Evolutionary conservation across 768 basidiomycete species (phyloP).

Genomic region (Naganishia vaughanmartiniae): DNA sequence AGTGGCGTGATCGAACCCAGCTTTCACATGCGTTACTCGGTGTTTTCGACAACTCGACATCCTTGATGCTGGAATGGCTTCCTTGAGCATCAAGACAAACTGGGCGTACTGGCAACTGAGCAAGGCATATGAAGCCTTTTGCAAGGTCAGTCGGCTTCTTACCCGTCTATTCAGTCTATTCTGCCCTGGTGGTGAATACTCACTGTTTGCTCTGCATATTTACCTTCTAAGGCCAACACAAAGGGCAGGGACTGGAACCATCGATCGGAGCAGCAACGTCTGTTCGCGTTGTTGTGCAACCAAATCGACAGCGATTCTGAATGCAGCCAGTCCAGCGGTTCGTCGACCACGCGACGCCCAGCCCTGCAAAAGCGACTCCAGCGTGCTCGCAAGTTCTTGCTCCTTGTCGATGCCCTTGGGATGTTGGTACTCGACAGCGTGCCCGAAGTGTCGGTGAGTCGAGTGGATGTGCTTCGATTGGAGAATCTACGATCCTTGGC

Average conservation of each 20-base stretch:
- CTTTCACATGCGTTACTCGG: neutral
- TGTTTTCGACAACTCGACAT: neutral
- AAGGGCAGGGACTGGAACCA: constrained; percentile 6
- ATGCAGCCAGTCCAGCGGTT: neutral
- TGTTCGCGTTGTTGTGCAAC: constrained; percentile 18
- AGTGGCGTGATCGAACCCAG: neutral
- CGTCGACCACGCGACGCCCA: neutral
- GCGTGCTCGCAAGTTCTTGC: constrained; percentile 14
- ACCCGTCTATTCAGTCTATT: neutral
- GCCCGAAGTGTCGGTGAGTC: constrained; percentile 20
- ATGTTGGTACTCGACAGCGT: constrained; percentile 4
- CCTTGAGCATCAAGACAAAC: constrained; percentile 5
- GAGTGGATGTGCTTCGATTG: constrained; percentile 13
- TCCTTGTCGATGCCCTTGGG: constrained; percentile 20
- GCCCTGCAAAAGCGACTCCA: constrained; percentile 18
- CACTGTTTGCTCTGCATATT: neutral
- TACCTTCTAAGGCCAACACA: neutral
- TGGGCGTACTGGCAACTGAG: constrained; percentile 11
- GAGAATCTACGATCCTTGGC: constrained; percentile 7
- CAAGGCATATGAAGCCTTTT: constrained; percentile 12
- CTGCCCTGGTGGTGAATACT: neutral
- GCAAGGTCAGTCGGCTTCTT: neutral
- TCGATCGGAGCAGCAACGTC: constrained; percentile 19
- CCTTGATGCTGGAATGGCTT: neutral
- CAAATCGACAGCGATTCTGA: constrained; percentile 10